Evolutionary conservation across 257 asterid species (phyloP).

Genomic region (Pogostemon cablin): DNA sequence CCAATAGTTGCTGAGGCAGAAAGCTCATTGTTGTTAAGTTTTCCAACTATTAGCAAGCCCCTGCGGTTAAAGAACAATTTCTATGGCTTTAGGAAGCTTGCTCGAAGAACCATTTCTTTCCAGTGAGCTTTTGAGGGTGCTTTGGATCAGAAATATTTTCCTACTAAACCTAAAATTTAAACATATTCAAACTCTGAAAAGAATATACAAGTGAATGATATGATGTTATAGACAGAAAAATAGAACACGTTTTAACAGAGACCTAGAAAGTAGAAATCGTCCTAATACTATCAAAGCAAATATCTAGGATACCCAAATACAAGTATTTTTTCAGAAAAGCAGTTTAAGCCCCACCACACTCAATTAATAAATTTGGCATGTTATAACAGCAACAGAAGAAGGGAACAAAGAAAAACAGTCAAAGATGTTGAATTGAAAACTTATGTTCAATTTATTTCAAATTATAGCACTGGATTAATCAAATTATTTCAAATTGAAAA

Average conservation of each 20-base stretch:
- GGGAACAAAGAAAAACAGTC: not conserved
- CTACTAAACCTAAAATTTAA: not conserved
- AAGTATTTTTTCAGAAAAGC: not conserved
- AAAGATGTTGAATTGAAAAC: slow-evolving; percentile 6
- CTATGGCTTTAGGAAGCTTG: not conserved
- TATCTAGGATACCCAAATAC: not conserved
- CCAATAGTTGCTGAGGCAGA: not conserved
- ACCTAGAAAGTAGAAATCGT: not conserved
- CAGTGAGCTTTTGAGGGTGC: not conserved
- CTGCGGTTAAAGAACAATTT: slow-evolving; percentile 11
- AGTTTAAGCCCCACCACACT: slow-evolving; percentile 4
- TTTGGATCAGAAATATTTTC: slow-evolving; percentile 8
- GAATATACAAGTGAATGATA: not conserved
- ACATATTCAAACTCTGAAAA: not conserved
- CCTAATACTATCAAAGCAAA: not conserved
- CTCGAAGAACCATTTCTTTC: not conserved
- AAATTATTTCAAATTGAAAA: not conserved
- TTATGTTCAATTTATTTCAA: not conserved
- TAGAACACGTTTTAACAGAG: slow-evolving; percentile 17
- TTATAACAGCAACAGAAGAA: slow-evolving; percentile 16
- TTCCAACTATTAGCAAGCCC: slow-evolving; percentile 4
- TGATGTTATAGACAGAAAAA: slow-evolving; percentile 16
- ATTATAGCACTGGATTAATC: not conserved
- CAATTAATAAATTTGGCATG: slow-evolving; percentile 17
- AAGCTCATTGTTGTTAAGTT: slow-evolving; percentile 17